Base-by-base conservation (phyloP, 2,329 filamentous ascomycete species). In the Pseudonectria buxi region DNA sequence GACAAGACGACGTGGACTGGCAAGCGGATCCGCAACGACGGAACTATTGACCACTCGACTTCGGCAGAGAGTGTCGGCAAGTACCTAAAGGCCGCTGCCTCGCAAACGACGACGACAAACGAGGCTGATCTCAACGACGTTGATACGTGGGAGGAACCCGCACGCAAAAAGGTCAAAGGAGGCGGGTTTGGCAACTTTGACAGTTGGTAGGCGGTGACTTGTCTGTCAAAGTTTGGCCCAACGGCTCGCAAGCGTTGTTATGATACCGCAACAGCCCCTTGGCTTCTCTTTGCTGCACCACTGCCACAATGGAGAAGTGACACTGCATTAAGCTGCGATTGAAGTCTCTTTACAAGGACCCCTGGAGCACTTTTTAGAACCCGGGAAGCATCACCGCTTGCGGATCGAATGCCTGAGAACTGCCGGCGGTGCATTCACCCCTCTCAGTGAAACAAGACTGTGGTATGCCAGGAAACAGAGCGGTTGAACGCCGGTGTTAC, bases 101-200 rank as follows among this genome's bases (percentile, higher is more conserved):
- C 57, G 24, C 46, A 47, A 28, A 36, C 53, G 16, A 51, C 33
- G 36, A 56, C 59, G 29, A 71, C 74, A 14, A 76, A 81, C 39
- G 76, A 81, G 48, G 72, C 78, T 41, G 63, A 82, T 46, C 69
- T 79, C 38, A 63, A 81, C 28, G 79, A 75, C 28, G 71, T 80
- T 14, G 80, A 81, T 39, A 67, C 73, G 26, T 82, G 78, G 58
- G 78, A 78, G 36, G 79, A 86, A 49, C 86, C 85, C 13, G 76
- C 71, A 4, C 80, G 77, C 61, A 96, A 95, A 65, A 96, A 95
- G 65, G 62, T 69, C 3, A 92, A 85, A 56, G 59, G 55, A 1
- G 76, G 78, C 10, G 88, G 87, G 0, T 98, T 96, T 69, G 89
- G 90, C 3, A 94, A 95, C 61, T 98, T 98, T 59, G 89, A 95